Evolutionary conservation across 495 filamentous ascomycete species (phyloP), one percentile per base, ranked within the genome.

Genomic region (Hypoxylon fragiforme): DNA sequence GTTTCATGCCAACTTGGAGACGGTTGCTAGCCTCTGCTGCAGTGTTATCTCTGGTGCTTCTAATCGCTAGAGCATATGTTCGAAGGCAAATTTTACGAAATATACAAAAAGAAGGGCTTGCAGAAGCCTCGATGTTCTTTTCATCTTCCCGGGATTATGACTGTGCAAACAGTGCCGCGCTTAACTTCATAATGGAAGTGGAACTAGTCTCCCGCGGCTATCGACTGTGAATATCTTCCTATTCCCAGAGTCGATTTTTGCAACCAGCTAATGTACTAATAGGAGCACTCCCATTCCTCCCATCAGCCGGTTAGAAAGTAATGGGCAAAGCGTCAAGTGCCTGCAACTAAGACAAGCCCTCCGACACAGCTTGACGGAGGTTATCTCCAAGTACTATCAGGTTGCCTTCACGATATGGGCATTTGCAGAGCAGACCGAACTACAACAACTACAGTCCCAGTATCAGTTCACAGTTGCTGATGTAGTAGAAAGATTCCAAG

Each of bases 201-300:
- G 94, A 97, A 71, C 77, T 97, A 41, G 92, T 97, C 9, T 92
- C 92, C 31, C 82, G 92, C 60, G 94, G 94, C 41, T 98, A 97
- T 68, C 81, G 89, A 68, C 82, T 98, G 90, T 92, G 72, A 75
- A 84, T 67, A n/a, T n/a, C n/a, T 22, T 13, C 26, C 38, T 7
- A 21, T 37, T 26, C 19, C 18, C 2, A 28, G 47, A 19, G 32
- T 21, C 21, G 21, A 2, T n/a, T 19, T 31, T 20, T 44, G 3
- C 26, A 15, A 13, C 12, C 31, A 53, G 43, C 76, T 85, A 71
- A 86, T 65, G 40, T 19, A 7, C 39, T 13, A 38, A 24, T 61
- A 92, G 89, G 79, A 92, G 89, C 70, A 88, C 83, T 11, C 90
- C 92, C 13, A 74, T 96, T 11, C 89, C 91, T 1, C 92, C 91